phyloP scores from a whole-genome alignment of 2,329 filamentous ascomycete genomes.

The Penicillium sp. region DNA sequence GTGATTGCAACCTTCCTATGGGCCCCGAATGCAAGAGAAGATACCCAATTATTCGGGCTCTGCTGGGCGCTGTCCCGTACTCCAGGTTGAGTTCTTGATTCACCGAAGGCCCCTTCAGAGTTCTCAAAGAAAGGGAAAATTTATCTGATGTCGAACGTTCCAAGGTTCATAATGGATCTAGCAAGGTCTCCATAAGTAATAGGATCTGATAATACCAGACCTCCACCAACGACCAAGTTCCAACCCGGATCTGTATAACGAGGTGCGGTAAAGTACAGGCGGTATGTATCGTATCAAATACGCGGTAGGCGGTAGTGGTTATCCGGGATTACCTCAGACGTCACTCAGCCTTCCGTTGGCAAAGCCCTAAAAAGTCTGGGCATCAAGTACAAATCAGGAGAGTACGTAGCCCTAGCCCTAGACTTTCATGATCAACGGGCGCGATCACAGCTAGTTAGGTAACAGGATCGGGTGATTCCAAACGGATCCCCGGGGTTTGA shows the following conservation, averaged over 20 bases:
- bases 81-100: not conserved
- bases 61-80: not conserved
- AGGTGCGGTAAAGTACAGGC: not conserved
- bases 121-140: not conserved
- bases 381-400: not conserved
- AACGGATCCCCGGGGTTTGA: not conserved
- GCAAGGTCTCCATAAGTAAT: not conserved
- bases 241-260: not conserved
- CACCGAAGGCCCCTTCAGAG: not conserved
- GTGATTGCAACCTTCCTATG: not conserved
- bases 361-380: not conserved
- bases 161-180: not conserved
- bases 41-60: not conserved
- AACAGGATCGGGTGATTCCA: not conserved
- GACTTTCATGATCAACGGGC: not conserved
- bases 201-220: not conserved
- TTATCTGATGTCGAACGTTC: not conserved
- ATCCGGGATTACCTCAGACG: not conserved
- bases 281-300: not conserved
- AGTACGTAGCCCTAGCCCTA: not conserved
- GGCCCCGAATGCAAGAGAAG: too few species aligned
- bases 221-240: not conserved
- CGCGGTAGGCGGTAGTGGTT: not conserved
- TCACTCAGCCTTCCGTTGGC: not conserved
- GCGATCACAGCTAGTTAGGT: not conserved